Evolutionary conservation across 768 basidiomycete species (phyloP).

Genomic region (Psilocybe cubensis): DNA sequence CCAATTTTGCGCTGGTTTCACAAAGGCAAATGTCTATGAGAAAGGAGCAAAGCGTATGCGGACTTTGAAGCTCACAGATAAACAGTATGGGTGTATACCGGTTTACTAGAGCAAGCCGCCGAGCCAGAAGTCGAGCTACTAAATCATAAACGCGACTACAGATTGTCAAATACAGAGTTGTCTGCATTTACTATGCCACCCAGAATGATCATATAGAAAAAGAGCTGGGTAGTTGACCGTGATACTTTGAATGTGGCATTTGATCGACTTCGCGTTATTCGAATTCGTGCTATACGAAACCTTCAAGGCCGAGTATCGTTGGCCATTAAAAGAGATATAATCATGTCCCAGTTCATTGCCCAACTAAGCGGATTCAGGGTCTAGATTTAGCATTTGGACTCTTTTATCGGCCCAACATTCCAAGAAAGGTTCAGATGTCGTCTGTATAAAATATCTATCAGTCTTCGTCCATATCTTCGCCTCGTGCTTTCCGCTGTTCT

Average conservation of each 20-base stretch:
- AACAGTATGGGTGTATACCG: too few relatives aligned
- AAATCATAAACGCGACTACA: neutral
- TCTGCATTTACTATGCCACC: too few relatives aligned
- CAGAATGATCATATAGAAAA: too few relatives aligned
- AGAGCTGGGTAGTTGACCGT: too few relatives aligned
- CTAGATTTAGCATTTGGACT: neutral
- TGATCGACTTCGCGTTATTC: neutral
- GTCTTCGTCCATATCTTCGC: constrained; percentile 53
- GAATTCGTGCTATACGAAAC: neutral
- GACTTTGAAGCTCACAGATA: too few relatives aligned
- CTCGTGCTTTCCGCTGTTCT: constrained; percentile 45
- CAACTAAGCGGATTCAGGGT: neutral
- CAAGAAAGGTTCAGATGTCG: constrained; percentile 6
- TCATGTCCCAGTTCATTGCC: neutral
- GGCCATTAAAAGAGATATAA: neutral
- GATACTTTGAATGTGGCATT: neutral
- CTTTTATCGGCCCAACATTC: neutral
- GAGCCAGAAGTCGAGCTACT: too few relatives aligned
- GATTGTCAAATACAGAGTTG: neutral
- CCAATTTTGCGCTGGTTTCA: too few relatives aligned
- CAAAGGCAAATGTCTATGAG: too few relatives aligned
- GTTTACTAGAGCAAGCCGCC: too few relatives aligned
- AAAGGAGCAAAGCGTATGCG: too few relatives aligned
- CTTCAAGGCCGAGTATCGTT: neutral
- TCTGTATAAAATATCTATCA: constrained; percentile 17